A percentile compares a stretch with the other conserved stretches of the same genome.
Conservation (phyloP, 306 rosid species). For the Rosa lucieae region DNA sequence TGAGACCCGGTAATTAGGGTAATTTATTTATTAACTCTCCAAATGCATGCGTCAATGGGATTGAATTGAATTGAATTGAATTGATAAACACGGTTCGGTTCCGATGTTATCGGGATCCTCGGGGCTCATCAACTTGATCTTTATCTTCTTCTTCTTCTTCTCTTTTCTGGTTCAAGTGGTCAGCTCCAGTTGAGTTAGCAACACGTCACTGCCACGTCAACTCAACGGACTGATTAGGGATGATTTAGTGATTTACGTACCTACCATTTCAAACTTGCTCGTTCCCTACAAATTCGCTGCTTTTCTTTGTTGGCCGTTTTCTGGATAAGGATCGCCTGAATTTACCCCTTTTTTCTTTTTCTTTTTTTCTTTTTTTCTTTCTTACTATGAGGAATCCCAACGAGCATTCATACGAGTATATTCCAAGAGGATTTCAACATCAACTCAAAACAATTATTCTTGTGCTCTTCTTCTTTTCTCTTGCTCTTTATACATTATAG, state of each 20-base stretch:
- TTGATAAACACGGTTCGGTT: too few species aligned
- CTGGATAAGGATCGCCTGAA: too few species aligned
- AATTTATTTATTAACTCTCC: neutral
- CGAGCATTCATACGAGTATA: neutral
- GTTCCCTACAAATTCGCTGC: too few species aligned
- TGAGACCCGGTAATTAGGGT: neutral
- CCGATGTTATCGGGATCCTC: too few species aligned
- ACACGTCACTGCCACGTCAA: slow-evolving; percentile 1
- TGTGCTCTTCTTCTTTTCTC: neutral
- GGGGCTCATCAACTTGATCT: too few species aligned
- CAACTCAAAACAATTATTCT: neutral
- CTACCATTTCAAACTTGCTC: too few species aligned
- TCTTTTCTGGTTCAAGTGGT: neutral
- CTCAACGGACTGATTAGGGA: neutral
- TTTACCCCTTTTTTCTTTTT: too few species aligned
- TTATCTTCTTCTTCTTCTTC: neutral
- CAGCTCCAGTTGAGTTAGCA: neutral
- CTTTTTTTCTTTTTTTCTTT: too few species aligned
- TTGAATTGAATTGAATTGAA: neutral
- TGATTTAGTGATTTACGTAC: too few species aligned
- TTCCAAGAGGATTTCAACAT: too few species aligned
- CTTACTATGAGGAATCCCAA: neutral
- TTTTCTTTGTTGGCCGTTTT: too few species aligned
- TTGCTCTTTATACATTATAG: neutral
- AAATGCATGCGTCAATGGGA: neutral